Conservation (phyloP, 2,329 filamentous ascomycete genomes). For the Penicillium olsonii region DNA sequence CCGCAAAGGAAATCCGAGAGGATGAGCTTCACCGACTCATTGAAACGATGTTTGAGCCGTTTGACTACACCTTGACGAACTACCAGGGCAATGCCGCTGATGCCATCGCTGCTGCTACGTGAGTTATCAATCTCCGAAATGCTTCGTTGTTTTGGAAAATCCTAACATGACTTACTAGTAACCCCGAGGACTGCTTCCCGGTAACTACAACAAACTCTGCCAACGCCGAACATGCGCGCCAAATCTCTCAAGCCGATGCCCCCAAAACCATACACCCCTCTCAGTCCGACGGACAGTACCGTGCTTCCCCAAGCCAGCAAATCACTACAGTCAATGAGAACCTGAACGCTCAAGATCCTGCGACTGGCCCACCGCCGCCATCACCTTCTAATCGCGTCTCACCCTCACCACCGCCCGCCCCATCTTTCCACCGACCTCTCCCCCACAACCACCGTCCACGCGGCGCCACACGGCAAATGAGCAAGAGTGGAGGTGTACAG, state of each 20-base stretch:
- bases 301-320: conserved; percentile 30
- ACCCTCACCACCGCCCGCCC: conserved; percentile 28
- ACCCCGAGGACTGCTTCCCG: conserved; percentile 42
- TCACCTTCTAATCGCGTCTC: conserved; percentile 30
- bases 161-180: conserved; percentile 25
- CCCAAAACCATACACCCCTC: conserved; percentile 32
- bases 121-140: conserved; percentile 18
- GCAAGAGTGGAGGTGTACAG: conserved; percentile 81
- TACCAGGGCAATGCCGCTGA: conserved; percentile 60
- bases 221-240: conserved; percentile 34
- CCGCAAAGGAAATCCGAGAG: conserved; percentile 89
- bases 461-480: conserved; percentile 69
- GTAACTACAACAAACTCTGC: conserved; percentile 19
- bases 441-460: conserved; percentile 49
- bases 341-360: conserved; percentile 28
- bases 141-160: conserved; percentile 5
- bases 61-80: conserved; percentile 85
- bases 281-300: conserved; percentile 31
- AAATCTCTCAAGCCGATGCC: conserved; percentile 39
- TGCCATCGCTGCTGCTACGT: conserved; percentile 41
- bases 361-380: conserved; percentile 22
- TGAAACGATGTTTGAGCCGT: conserved; percentile 88
- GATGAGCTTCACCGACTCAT: conserved; percentile 94
- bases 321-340: conserved; percentile 31
- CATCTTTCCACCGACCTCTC: conserved; percentile 44